Conservation (phyloP, 2,329 filamentous ascomycete species). For the Epichloe hybrida region DNA sequence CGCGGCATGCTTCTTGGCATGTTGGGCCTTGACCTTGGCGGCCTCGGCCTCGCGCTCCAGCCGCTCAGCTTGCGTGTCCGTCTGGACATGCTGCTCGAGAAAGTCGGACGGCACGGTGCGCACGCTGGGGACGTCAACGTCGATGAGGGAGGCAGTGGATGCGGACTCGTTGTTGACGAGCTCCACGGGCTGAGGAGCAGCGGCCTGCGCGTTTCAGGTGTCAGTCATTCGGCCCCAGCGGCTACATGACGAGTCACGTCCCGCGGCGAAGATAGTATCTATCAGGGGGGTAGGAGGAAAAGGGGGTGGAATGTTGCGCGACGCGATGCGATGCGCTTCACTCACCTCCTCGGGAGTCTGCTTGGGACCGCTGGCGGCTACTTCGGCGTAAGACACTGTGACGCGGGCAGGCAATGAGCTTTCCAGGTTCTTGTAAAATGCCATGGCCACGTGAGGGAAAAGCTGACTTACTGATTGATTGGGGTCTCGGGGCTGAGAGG, state of each 20-base stretch:
- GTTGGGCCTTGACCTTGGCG: conserved; percentile 18
- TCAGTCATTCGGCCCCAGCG: neutral
- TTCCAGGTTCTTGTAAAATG: neutral
- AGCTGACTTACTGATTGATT: conserved; percentile 6
- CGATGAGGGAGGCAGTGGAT: conserved; percentile 42
- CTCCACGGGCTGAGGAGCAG: conserved; percentile 49
- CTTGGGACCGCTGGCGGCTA: conserved; percentile 58
- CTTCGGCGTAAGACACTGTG: conserved; percentile 62
- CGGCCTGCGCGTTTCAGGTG: conserved; percentile 31
- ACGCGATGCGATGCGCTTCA: neutral
- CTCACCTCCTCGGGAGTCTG: conserved; percentile 53
- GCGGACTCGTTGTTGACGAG: conserved; percentile 43
- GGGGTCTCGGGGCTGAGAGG: neutral
- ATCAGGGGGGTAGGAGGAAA: no score
- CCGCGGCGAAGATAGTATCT: no score
- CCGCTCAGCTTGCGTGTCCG: conserved; percentile 50
- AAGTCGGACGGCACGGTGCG: conserved; percentile 63
- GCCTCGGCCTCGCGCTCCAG: conserved; percentile 36
- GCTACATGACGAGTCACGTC: neutral
- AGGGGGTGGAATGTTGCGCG: no score
- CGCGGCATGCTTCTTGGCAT: conserved; percentile 29
- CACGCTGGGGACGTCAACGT: conserved; percentile 53
- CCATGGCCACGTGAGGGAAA: neutral
- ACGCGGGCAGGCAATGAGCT: neutral
- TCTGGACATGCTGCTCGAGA: conserved; percentile 50